Base-by-base conservation (phyloP, 495 filamentous ascomycete genomes). In the Chaetomium cochliodes region DNA sequence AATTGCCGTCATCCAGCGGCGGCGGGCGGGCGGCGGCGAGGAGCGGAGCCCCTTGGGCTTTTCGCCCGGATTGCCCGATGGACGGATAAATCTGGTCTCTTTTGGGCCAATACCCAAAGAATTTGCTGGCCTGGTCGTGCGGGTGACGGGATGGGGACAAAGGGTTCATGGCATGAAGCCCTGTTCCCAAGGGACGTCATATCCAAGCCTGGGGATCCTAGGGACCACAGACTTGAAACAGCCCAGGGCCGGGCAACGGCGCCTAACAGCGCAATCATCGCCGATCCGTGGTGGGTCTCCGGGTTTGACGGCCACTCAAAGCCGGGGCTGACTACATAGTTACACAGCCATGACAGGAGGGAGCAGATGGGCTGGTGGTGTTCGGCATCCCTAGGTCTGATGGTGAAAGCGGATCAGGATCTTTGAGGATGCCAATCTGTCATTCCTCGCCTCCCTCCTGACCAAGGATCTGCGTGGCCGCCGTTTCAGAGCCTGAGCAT, bases 251-350 rank as follows among this genome's bases (percentile, higher is more conserved):
- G 55, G 47, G 53, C 33, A 60, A 60, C 65, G 58, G 62, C 62
- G 68, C 41, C 53, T 70, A 65, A 65, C 15, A 53, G 66, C 61
- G 63, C 64, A 60, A 56, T 56, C 25, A 37, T 23, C 63, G 58
- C 65, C 62, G 65, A 62, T 67, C 68, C 37, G 57, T 52, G 6
- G 62, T 55, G 61, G 65, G 52, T 61, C 23, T 39, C 54, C 60
- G 47, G 60, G 0, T 18, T 49, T 23, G 59, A 61, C 63, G 55
- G 50, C 56, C 64, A 64, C 11, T 47, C 50, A 53, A 16, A 18
- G 22, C 22, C 25, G 33, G 33, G 33, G 33, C 33, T 37, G 33
- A 37, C 6, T 37, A 37, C 33, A 7, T 12, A 37, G 33, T 12
- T 12, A 12, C 33, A 7, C 33, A 37, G 33, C 33, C 33, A 37